phyloP scores from a whole-genome alignment of 2,329 filamentous ascomycete species.

The Nothophaeocryptopus gaeumannii region DNA sequence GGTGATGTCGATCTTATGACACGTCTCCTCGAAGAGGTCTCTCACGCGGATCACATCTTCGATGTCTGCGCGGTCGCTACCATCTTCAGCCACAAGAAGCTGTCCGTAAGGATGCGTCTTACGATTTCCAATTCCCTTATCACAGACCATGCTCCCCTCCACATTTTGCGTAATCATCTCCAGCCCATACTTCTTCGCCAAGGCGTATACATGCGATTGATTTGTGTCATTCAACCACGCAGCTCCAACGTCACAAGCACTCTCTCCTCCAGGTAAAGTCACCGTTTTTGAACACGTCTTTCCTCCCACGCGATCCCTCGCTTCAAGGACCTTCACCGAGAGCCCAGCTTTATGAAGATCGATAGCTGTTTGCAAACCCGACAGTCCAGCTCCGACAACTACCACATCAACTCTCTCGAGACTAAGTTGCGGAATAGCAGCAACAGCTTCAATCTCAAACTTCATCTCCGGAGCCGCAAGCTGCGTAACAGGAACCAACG shows the following conservation, averaged over 20 bases:
- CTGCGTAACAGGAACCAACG: conserved; percentile 25
- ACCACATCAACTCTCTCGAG: conserved; percentile 30
- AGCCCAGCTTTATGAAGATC: conserved; percentile 29
- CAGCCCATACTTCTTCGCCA: conserved; percentile 43
- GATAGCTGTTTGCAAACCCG: conserved; percentile 32
- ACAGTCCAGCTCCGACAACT: conserved; percentile 34
- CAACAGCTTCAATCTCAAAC: conserved; percentile 30
- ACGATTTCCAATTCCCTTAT: conserved; percentile 39
- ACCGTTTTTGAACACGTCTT: conserved; percentile 48
- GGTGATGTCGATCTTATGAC: conserved; percentile 33
- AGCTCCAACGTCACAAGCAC: conserved; percentile 52
- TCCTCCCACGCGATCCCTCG: conserved; percentile 37
- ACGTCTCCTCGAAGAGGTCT: conserved; percentile 40
- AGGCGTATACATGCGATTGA: conserved; percentile 46
- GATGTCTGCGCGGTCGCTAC: conserved; percentile 17
- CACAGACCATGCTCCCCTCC: conserved; percentile 44
- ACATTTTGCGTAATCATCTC: conserved; percentile 51
- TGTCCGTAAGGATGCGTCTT: conserved; percentile 36
- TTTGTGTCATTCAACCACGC: conserved; percentile 60
- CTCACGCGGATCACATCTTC: conserved; percentile 36
- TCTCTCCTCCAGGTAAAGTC: conserved; percentile 20
- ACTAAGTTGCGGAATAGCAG: conserved; percentile 20
- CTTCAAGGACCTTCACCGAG: conserved; percentile 33
- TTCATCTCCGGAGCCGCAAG: conserved; percentile 27
- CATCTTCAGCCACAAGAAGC: conserved; percentile 22